Evolutionary conservation across 371 early-diverging fungal species (phyloP), one percentile per base, ranked within the genome.

Genomic region (Mortierella sp.): DNA sequence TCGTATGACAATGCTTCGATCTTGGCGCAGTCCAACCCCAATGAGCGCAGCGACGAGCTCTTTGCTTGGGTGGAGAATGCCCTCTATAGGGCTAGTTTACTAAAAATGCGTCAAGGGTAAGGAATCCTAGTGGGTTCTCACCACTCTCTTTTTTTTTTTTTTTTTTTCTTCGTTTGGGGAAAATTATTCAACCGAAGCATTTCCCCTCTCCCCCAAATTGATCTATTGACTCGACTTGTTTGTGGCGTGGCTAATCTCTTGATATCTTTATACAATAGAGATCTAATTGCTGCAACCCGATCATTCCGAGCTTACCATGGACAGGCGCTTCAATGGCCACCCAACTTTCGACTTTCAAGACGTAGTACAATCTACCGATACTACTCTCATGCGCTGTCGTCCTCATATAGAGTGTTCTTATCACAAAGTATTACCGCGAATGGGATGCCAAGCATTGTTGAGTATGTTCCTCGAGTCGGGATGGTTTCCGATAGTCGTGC

Each of bases 31-130:
- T 75, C 83, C 55, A 64, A 80, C 37, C 64, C 85, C 47, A 56
- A 59, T 29, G 80, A 79, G 28, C 81, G 75, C 64, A 62, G 82
- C 26, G 86, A 84, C 21, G 86, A 89, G 60, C 74, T 90, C 59
- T 70, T 81, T 16, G 85, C 88, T 56, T 92, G 94, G 92, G 75
- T 87, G 11, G 93, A 93, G 63, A 87, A 89, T 59, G 90, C 91
- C 9, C 81, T 93, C 57, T 93, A 92, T 67, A 86, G 92, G 44
- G 87, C 86, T 0, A 77, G 87, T 1, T 70, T 92, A 53, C 60
- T 91, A 45, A 84, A 87, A 46, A 64, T 90, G 65, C 75, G 83
- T 43, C 71, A 84, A 26, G 80, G 83, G 89, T 87, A 87, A 80
- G 72, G 60, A 19, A 46, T 56, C 19, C 29, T 19, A 28, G 6